Evolutionary conservation across 1,284 basidiomycete genomes (phyloP).

Genomic region (Sutorius eximius): DNA sequence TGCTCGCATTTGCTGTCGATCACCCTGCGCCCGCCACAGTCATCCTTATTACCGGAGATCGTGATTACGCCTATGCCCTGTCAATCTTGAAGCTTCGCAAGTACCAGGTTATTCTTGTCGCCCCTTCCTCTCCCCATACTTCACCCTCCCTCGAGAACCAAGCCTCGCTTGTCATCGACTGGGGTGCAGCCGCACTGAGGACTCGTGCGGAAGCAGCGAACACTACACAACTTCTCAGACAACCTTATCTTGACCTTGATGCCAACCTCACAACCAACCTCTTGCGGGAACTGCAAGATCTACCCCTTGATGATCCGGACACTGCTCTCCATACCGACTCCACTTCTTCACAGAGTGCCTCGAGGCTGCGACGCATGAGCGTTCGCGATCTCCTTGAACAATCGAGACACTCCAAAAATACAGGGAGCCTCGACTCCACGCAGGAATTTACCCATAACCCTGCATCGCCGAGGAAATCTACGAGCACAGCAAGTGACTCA

Average conservation of each 20-base stretch:
- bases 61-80: constrained; percentile 48
- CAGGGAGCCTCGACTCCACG: constrained; percentile 5
- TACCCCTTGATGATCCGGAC: constrained; percentile 16
- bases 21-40: constrained; percentile 46
- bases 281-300: constrained; percentile 23
- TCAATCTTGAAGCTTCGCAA: constrained; percentile 42
- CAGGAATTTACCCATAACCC: constrained; percentile 4
- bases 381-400: constrained; percentile 30
- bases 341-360: constrained; percentile 2
- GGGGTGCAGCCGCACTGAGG: constrained; percentile 46
- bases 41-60: constrained; percentile 46
- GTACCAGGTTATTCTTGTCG: constrained; percentile 45
- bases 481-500: constrained; percentile 7
- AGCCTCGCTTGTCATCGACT: constrained; percentile 55
- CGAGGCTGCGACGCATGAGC: constrained; percentile 18
- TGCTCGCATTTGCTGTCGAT: constrained; percentile 49
- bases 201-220: constrained; percentile 21
- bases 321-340: not conserved
- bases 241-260: constrained; percentile 31
- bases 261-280: constrained; percentile 21
- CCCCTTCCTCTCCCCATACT: constrained; percentile 37
- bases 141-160: constrained; percentile 53
- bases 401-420: constrained; percentile 9
- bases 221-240: constrained; percentile 19
- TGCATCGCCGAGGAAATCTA: constrained; percentile 11